These are phyloP conservation scores for Penicillium sp. DNA, from an alignment of 2,329 filamentous ascomycete genomes.

Conservation along the genomic window DNA sequence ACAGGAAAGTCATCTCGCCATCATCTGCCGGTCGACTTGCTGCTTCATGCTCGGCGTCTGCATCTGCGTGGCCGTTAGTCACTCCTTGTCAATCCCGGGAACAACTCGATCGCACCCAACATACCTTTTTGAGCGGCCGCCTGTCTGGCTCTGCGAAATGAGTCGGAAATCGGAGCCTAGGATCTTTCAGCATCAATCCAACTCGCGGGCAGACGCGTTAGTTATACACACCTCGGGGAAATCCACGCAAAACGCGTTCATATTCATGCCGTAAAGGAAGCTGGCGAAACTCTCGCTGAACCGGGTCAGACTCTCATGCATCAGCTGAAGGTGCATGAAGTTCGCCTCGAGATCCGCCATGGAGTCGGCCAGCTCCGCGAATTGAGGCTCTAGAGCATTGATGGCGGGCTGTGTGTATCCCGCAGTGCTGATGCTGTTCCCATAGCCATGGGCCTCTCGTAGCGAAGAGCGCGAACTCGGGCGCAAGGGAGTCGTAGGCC, in stretches of 20 bases:
- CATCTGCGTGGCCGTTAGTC: constrained; percentile 13
- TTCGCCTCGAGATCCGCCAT: constrained; percentile 96
- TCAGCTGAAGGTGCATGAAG: constrained; percentile 92
- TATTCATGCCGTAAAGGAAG: constrained; percentile 93
- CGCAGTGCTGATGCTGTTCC: constrained; percentile 28
- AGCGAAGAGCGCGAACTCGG: constrained; percentile 85
- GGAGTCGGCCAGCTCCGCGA: constrained; percentile 86
- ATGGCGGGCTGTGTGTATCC: constrained; percentile 56
- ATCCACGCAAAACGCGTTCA: constrained; percentile 98
- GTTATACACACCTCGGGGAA: constrained; percentile 76
- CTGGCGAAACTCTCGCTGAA: constrained; percentile 96
- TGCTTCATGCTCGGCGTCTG: constrained; percentile 32
- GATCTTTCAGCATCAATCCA: no score
- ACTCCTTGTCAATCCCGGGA: neutral
- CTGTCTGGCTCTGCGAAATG: constrained; percentile 63
- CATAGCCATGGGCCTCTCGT: constrained; percentile 63
- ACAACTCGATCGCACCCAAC: constrained; percentile 1
- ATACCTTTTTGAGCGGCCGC: constrained; percentile 49
- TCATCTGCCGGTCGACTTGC: constrained; percentile 42
- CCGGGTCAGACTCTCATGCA: constrained; percentile 87
- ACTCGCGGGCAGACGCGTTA: neutral
- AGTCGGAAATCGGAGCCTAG: constrained; percentile 75
- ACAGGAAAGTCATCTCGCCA: constrained; percentile 80
- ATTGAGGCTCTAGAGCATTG: constrained; percentile 77
- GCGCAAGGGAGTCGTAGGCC: constrained; percentile 86